Conservation (phyloP, 495 filamentous ascomycete species). For the Pseudevernia furfuracea region DNA sequence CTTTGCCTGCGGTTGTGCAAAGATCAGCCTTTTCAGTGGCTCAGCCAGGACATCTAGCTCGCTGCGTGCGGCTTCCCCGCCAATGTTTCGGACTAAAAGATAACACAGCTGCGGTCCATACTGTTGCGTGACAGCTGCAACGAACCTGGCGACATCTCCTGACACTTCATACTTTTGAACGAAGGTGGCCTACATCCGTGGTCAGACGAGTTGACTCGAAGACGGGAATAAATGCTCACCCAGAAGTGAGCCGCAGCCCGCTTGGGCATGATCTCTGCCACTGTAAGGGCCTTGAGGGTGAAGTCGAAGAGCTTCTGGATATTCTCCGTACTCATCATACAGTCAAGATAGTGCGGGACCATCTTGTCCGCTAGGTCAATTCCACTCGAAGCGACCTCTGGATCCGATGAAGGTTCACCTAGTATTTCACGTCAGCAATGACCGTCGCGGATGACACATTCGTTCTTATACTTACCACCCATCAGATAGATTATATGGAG, state of each 20-base stretch:
- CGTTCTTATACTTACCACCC: conserved; percentile 41
- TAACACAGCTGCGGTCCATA: conserved; percentile 54
- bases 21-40: conserved; percentile 68
- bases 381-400: conserved; percentile 69
- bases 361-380: conserved; percentile 65
- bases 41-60: conserved; percentile 71
- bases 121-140: conserved; percentile 48
- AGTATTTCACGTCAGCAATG: conserved; percentile 22
- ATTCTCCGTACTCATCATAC: conserved; percentile 47
- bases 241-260: conserved; percentile 73
- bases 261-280: conserved; percentile 72
- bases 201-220: conserved; percentile 12
- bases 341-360: conserved; percentile 53
- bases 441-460: conserved; percentile 9
- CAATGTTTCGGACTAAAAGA: conserved; percentile 58
- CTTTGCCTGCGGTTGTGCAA: conserved; percentile 52
- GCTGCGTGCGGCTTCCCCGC: conserved; percentile 65
- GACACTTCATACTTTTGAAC: conserved; percentile 29
- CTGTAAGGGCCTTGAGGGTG: conserved; percentile 60
- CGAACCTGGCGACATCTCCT: conserved; percentile 35
- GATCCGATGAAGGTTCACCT: conserved; percentile 56
- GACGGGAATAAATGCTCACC: conserved; percentile 46
- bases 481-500: conserved; percentile 56
- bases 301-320: conserved; percentile 71
- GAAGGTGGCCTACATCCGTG: conserved; percentile 20